A percentile compares a stretch with the other conserved stretches of the same genome.
phyloP scores from a whole-genome alignment of 192 early-diverging fungal genomes.

The Gryganskiella cystojenkinii region DNA sequence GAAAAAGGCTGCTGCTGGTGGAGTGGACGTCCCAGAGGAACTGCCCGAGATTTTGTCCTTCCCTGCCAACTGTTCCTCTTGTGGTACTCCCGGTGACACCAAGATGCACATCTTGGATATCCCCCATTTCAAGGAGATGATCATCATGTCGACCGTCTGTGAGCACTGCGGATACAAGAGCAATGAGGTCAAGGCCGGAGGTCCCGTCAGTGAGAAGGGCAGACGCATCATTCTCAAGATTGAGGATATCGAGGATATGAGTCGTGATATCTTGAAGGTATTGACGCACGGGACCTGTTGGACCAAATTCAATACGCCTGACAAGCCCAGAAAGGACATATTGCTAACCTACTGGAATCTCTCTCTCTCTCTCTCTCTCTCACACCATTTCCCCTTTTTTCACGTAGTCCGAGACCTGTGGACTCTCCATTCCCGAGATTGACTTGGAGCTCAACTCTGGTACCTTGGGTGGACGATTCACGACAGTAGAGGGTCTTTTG shows the following conservation, averaged over 20 bases:
- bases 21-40: conserved; percentile 65
- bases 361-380: too few species aligned
- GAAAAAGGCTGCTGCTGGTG: conserved; percentile 20
- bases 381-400: neutral
- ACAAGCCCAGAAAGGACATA: too few species aligned
- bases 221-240: conserved; percentile 86
- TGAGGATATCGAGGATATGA: conserved; percentile 88
- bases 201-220: conserved; percentile 81
- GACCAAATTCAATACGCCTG: too few species aligned
- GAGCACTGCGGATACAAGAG: conserved; percentile 94
- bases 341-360: too few species aligned
- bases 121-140: conserved; percentile 95
- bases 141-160: conserved; percentile 95
- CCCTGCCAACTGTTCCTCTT: conserved; percentile 87
- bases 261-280: conserved; percentile 93
- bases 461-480: conserved; percentile 95
- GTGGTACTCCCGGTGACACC: conserved; percentile 81
- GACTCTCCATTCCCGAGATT: conserved; percentile 89
- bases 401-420: conserved; percentile 86
- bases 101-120: conserved; percentile 93
- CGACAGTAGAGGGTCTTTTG: conserved; percentile 94
- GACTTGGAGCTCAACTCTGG: conserved; percentile 87
- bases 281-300: too few species aligned
- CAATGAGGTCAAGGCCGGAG: conserved; percentile 97
- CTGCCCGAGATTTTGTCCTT: conserved; percentile 83